Conservation (phyloP, 2,329 filamentous ascomycete genomes). For the Aureobasidium zeae region DNA sequence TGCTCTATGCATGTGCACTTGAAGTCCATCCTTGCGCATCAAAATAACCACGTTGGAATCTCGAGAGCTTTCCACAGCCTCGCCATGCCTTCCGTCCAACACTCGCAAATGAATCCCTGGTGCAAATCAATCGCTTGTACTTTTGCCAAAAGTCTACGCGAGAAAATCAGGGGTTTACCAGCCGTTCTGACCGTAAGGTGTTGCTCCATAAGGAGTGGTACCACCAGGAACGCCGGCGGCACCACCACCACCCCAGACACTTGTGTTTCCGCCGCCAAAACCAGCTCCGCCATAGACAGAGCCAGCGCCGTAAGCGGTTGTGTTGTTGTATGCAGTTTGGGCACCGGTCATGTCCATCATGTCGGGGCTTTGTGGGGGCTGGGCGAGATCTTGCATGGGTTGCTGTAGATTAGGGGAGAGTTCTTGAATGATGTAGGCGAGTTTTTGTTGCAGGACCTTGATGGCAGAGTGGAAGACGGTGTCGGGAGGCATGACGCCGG, state of each 20-base stretch:
- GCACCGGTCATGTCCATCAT: slow-evolving; percentile 45
- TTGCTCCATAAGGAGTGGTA: slow-evolving; percentile 53
- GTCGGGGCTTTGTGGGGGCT: slow-evolving; percentile 45
- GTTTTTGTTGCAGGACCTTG: slow-evolving; percentile 78
- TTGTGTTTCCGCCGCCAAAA: slow-evolving; percentile 57
- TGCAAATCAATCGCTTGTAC: too few relatives aligned
- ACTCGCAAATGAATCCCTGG: too few relatives aligned
- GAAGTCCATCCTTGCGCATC: too few relatives aligned
- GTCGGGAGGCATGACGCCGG: slow-evolving; percentile 81
- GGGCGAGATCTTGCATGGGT: slow-evolving; percentile 39
- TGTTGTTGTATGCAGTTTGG: slow-evolving; percentile 55
- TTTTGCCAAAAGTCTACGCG: slow-evolving; percentile 1
- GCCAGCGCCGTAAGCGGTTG: slow-evolving; percentile 56
- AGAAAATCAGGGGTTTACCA: slow-evolving; percentile 7
- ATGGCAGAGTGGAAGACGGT: slow-evolving; percentile 83
- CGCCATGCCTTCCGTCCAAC: too few relatives aligned
- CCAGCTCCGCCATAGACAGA: slow-evolving; percentile 54
- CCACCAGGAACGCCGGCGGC: slow-evolving; percentile 42
- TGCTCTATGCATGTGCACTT: too few relatives aligned
- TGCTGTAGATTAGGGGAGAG: slow-evolving; percentile 45
- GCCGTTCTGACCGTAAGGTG: slow-evolving; percentile 19
- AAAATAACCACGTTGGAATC: too few relatives aligned
- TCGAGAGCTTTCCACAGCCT: too few relatives aligned
- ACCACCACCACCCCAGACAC: slow-evolving; percentile 54
- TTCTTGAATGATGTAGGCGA: slow-evolving; percentile 66